Evolutionary conservation across 306 rosid genomes (phyloP).

Genomic region (Trichosanthes cucumerina): DNA sequence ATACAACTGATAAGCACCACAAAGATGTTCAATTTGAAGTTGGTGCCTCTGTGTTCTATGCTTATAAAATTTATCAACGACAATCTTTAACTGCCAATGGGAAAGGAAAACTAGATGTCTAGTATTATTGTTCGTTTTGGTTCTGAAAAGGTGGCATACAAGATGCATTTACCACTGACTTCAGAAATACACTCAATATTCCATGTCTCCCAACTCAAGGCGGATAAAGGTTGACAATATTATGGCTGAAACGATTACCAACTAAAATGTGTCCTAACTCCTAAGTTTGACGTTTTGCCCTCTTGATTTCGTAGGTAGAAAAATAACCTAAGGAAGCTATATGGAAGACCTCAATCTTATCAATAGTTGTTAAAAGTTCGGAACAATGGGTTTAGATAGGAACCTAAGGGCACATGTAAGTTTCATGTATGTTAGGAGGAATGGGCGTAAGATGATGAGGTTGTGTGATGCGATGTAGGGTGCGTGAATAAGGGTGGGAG

Average conservation of each 20-base stretch:
- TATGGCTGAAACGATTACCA: not conserved
- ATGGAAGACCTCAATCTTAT: not conserved
- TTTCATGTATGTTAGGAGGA: not conserved
- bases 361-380: not conserved
- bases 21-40: not conserved
- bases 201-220: not conserved
- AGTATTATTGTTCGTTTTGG: not conserved
- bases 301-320: not conserved
- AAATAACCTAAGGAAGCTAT: not conserved
- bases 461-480: not conserved
- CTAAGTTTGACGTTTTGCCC: not conserved
- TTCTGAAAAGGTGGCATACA: not conserved
- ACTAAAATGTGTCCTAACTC: not conserved
- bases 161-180: not conserved
- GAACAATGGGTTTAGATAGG: not conserved
- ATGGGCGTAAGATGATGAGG: not conserved
- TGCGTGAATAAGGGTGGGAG: not conserved
- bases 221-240: not conserved
- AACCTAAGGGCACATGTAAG: not conserved
- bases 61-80: not conserved
- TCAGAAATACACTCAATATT: not conserved
- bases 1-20: not conserved
- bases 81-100: not conserved
- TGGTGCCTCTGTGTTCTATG: not conserved
- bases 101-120: no score